Evolutionary conservation across 2,329 filamentous ascomycete species (phyloP), one percentile per base, ranked within the genome.

Genomic region (Coniochaeta ligniaria): DNA sequence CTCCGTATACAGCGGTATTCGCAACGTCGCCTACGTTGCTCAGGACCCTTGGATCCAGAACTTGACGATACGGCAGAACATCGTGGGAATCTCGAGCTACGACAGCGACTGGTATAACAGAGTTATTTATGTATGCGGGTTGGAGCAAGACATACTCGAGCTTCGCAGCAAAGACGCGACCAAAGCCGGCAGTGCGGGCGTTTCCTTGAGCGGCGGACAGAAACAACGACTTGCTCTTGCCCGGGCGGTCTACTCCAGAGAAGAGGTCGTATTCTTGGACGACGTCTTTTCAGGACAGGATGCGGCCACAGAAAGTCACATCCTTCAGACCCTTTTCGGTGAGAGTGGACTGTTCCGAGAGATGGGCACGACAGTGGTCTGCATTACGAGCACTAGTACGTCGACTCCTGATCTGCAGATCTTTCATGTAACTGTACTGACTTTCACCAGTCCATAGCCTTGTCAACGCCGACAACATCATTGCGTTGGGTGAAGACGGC

Each of bases 391-490:
- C 52, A 50, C 63, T 5, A 3, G 41, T 45, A 22, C 12, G 41
- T 22, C 6, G 6, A 6, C n/a, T 20, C 9, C 20, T 45, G 17
- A 20, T 17, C 41, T 9, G 5, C n/a, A 45, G n/a, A 17, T 45
- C 14, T 5, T 20, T 20, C 6, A 5, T 45, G 6, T 3, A 45
- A 11, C 16, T 50, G 12, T 14, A 11, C 45, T 26, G 22, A 26
- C 45, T 26, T 16, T 26, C 45, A 3, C 2, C 22, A 22, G 61
- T 62, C 17, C 63, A 64, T 20, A 57, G 62, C 20, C 62, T 77
- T 1, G 68, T 69, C 17, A 73, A 73, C 57, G 72, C 73, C 17
- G 74, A 78, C 62, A 68, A 77, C 31, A 70, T 78, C n/a, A 69
- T 78, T 41, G 71, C 70, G 17, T 70, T 78, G 8, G 64, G 66